Base-by-base conservation (phyloP, 2,329 filamentous ascomycete species). In the Neonectria hederae region DNA sequence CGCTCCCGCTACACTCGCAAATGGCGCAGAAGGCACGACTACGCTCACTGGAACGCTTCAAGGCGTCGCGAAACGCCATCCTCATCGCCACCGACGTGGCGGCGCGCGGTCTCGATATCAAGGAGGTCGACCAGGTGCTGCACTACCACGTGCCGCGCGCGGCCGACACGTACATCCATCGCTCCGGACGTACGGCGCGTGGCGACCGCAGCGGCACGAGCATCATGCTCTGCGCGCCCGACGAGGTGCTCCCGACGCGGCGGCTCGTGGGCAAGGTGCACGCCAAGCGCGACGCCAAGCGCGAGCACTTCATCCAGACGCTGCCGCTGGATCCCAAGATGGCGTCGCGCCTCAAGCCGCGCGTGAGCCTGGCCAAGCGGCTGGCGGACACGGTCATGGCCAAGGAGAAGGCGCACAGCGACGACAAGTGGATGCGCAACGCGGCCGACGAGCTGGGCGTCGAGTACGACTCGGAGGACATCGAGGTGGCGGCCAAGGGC, bases 11-110 rank as follows among this genome's bases (percentile, higher is more conserved):
- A 0, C 96, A 99, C 79, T 97, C 94, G 0, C 92, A 94, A 68
- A 98, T 99, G 96, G 86, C 90, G 1, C 96, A 99, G 79, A 98
- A 98, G 78, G 94, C 96, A 3, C 93, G 96, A 48, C 84, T 97
- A n/a, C 90, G 95, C 42, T 95, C 93, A 2, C 87, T 99, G 2
- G 96, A 99, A 76, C 91, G 92, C 43, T 98, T 99, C 80, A 90
- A 91, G 1, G 87, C 87, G 3, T 83, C 88, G 0, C 82, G 86
- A n/a, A 83, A 87, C 51, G 80, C 83, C 30, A 91, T 98, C 49
- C 87, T 98, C 3, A 87, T 99, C 19, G 94, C 96, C 4, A 98
- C 96, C 1, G 95, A 98, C 76, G 94, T 97, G 26, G 95, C 95
- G 2, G 94, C 95, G 9, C 90, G 95, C 66, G 96, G 96, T 79